Base-by-base conservation (phyloP, 495 filamentous ascomycete species). In the Talaromyces stipitatus region DNA sequence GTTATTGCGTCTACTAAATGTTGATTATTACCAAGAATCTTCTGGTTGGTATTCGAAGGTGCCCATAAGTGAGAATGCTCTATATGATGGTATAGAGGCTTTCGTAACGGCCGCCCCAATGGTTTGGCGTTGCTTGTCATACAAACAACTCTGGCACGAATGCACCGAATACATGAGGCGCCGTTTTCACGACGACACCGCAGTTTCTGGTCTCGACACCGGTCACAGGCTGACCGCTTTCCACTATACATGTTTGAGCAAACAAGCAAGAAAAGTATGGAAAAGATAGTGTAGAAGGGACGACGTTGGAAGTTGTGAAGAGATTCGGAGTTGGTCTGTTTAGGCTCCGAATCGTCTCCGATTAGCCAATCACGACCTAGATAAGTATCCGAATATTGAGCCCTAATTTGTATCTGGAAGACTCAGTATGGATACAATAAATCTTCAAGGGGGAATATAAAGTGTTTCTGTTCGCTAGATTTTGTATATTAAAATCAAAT, bases 131-230 rank as follows among this genome's bases (percentile, higher is more conserved):
- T 53, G 27, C 50, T 53, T 11, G 50, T 53, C 2, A 53, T 29
- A 27, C 50, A 53, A 5, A 20, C n/a, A 12, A 18, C 50, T 20
- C 26, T 24, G 50, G 50, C 50, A 24, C 50, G 50, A 20, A 18
- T 12, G 14, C 50, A 53, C 30, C 50, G 50, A 11, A 36, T 24
- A 22, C 50, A 53, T 7, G 50, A 23, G 16, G 16, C 30, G 7
- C 30, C 27, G 30, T 30, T 36, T 27, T 53, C 50, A 24, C 50
- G 50, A 14, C 27, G 30, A 22, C 62, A 64, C 18, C 60, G 36
- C 28, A 64, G 57, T 38, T 64, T 64, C 26, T 64, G 62, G 33
- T 50, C 56, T 2, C 62, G 60, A 23, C 62, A 64, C 8, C 60
- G 60, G 46, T 64, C 62, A 32, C 62, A 64, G 5, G 62, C 60